Evolutionary conservation across 805 yeast genomes (phyloP), one percentile per base, ranked within the genome.

Genomic region (Lachancea thermotolerans): DNA sequence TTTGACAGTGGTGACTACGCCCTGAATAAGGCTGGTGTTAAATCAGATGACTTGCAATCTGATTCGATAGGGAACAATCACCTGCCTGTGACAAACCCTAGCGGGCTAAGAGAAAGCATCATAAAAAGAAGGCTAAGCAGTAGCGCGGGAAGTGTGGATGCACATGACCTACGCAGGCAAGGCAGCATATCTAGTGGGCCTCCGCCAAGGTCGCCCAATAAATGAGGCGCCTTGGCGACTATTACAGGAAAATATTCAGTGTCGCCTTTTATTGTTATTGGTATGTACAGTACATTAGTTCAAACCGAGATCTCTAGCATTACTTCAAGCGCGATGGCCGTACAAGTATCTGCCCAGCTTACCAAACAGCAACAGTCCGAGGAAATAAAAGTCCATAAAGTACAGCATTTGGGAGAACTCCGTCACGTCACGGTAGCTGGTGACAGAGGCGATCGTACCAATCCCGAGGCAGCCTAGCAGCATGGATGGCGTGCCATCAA

Each of bases 1-100:
- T 90, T 89, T 58, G 97, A 89, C 60, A 84, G 95, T 50, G 96
- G 96, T 9, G 97, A 89, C 66, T 89, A 89, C 64, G 96, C 96
- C 10, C 76, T 89, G 75, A 85, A 80, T 54, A 81, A 73, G 62
- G 85, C 81, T 2, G 87, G 87, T 7, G 70, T 71, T 10, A 65
- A 55, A 27, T 43, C 55, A 2, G 60, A 57, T 38, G 62, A 56
- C 21, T 48, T 59, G 35, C 48, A 48, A 32, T 38, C 47, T 8
- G 50, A 50, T 16, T 46, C 50, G 2, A 51, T 54, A 39, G 58
- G 62, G 36, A 59, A 51, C 39, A 62, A 62, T 44, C 62, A 58
- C 45, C 41, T 60, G 16, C 67, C 67, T 1, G 59, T 62, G 8
- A 60, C 66, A n/a, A 63, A 64, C 41, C 67, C 67, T n/a, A 56